Percentiles rank a stretch among this genome's conserved stretches.
Evolutionary conservation across 2,329 filamentous ascomycete species (phyloP).

Genomic region (Bisporella sp.): DNA sequence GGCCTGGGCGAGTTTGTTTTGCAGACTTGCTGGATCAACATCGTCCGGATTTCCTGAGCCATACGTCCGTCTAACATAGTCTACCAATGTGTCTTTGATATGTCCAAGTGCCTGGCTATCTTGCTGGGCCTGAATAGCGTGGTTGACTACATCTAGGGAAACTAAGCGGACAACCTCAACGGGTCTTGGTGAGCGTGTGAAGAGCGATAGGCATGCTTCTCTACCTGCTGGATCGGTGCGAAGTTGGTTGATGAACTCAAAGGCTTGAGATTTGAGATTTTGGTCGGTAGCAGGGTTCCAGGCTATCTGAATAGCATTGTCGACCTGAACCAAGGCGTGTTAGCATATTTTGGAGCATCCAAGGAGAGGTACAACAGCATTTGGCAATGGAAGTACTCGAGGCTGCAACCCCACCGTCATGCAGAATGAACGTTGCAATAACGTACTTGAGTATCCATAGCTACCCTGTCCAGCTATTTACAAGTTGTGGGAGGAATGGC

Average conservation of each 20-base stretch:
- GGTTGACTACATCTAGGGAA: slow-evolving; percentile 88
- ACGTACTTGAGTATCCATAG: slow-evolving; percentile 28
- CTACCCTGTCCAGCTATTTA: slow-evolving; percentile 4
- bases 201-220: slow-evolving; percentile 83
- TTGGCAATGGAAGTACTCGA: too few relatives aligned
- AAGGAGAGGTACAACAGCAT: not conserved
- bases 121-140: slow-evolving; percentile 73
- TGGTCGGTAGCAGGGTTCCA: slow-evolving; percentile 74
- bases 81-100: slow-evolving; percentile 74
- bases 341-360: slow-evolving; percentile 3
- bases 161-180: slow-evolving; percentile 84
- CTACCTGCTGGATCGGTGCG: slow-evolving; percentile 78
- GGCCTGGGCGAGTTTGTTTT: slow-evolving; percentile 97
- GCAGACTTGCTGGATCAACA: slow-evolving; percentile 68
- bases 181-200: slow-evolving; percentile 67
- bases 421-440: too few relatives aligned
- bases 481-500: too few relatives aligned
- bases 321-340: slow-evolving; percentile 56
- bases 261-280: slow-evolving; percentile 72
- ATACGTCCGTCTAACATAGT: slow-evolving; percentile 74
- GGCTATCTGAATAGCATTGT: slow-evolving; percentile 92
- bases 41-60: slow-evolving; percentile 44
- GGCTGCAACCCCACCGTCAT: too few relatives aligned
- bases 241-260: slow-evolving; percentile 72
- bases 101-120: slow-evolving; percentile 65